Evolutionary conservation across 306 rosid species (phyloP), one percentile per base, ranked within the genome.

Genomic region (Cicer pinnatifidum): DNA sequence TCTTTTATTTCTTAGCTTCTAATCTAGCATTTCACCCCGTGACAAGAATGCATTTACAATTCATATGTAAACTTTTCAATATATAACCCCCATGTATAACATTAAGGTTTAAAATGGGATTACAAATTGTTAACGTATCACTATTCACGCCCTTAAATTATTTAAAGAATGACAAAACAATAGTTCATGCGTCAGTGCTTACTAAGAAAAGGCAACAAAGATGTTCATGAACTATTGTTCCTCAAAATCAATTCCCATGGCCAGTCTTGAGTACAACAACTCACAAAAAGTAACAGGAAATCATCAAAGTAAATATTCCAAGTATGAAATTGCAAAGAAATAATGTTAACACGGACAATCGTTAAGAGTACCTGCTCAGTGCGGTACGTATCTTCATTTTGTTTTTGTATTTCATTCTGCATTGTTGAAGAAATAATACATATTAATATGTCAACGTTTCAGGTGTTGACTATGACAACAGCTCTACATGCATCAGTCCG

Each of bases 321-420:
- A 50, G 79, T n/a, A 37, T 43, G 51, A 68, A 76, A 48, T 52
- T 44, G 74, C 79, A 82, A 81, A 72, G 56, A 59, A 76, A 65
- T 47, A 23, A 71, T n/a, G 40, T 52, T 65, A 76, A 58, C 17
- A 79, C 54, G 58, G 81, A 69, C 23, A 51, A 62, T 48, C 28
- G 40, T 40, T 17, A 79, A 77, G 58, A 40, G 57, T 81, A 93
- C 98, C 98, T 91, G 98, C 75, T 91, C 98, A 69, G 79, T 78
- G 47, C 98, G 98, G 81, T 91, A 93, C 41, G 81, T 40, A 61
- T 91, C 96, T 77, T 69, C 82, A 74, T 93, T 93, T 82, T 93
- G 98, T 43, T 76, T 88, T 47, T 43, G 90, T 80, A 93, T 93
- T 87, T 93, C 98, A 66, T 48, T 82, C 98, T 93, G 93, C 88